A percentile compares a stretch with the other conserved stretches of the same genome.
These are phyloP conservation scores for Ophiosphaerella herpotricha DNA, from an alignment of 2,329 filamentous ascomycete genomes.

Conservation along the genomic window DNA sequence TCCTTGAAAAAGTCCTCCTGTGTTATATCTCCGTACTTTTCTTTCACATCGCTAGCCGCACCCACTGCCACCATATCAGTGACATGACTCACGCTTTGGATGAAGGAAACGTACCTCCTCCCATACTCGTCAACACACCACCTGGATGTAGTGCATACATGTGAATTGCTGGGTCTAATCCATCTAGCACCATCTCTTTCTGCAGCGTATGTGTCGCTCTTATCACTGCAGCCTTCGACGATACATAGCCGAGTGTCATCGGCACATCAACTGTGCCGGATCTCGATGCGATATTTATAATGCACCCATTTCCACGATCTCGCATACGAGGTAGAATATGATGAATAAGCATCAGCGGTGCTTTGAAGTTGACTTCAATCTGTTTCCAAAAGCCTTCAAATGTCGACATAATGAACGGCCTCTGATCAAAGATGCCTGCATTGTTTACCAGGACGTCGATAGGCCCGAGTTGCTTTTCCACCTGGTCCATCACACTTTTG, in stretches of 20 bases:
- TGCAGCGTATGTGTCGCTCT: slow-evolving; percentile 38
- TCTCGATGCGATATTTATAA: slow-evolving; percentile 37
- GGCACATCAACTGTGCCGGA: slow-evolving; percentile 38
- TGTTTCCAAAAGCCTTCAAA: slow-evolving; percentile 35
- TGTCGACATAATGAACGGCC: slow-evolving; percentile 32
- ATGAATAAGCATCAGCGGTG: slow-evolving; percentile 34
- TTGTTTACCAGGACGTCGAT: slow-evolving; percentile 38
- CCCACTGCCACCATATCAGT: slow-evolving; percentile 18
- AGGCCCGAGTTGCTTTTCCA: slow-evolving; percentile 25
- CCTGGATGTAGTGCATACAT: slow-evolving; percentile 40
- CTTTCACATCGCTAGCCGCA: slow-evolving; percentile 25
- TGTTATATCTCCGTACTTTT: slow-evolving; percentile 33
- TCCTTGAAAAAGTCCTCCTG: slow-evolving; percentile 32
- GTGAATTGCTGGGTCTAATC: slow-evolving; percentile 31
- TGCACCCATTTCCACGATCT: slow-evolving; percentile 31
- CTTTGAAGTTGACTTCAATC: slow-evolving; percentile 42
- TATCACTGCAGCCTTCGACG: slow-evolving; percentile 34
- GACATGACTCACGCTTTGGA: fast-evolving
- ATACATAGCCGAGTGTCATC: slow-evolving; percentile 37
- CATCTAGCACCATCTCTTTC: slow-evolving; percentile 34
- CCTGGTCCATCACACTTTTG: slow-evolving; percentile 14
- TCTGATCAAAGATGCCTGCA: slow-evolving; percentile 31
- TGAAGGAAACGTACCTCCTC: slow-evolving; percentile 26
- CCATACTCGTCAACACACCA: slow-evolving; percentile 33
- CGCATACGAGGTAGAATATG: slow-evolving; percentile 28